Conservation (phyloP, 1,284 basidiomycete genomes). For the Rhodofomes roseus region DNA sequence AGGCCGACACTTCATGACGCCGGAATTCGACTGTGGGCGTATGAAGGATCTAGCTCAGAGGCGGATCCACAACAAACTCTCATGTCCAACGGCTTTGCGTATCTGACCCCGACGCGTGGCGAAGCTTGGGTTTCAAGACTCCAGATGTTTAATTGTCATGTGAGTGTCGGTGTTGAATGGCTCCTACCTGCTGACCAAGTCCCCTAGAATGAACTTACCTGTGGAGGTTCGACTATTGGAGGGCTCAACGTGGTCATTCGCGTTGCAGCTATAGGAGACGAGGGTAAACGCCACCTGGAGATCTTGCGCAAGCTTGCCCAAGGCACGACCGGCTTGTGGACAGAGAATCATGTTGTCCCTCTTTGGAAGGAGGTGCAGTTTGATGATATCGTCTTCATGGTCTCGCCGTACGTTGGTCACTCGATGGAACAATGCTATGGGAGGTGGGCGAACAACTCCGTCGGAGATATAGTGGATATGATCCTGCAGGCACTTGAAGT, state of each 20-base stretch:
- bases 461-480: background rate
- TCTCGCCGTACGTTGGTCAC: background rate
- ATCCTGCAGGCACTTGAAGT: background rate
- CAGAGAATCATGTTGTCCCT: background rate
- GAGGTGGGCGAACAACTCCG: background rate
- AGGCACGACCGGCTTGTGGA: background rate
- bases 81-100: background rate
- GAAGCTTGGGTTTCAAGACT: background rate
- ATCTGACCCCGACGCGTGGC: background rate
- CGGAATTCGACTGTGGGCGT: background rate
- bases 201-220: background rate
- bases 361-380: background rate
- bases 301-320: background rate
- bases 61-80: background rate
- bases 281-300: background rate
- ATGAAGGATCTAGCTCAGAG: background rate
- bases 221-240: background rate
- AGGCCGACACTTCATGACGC: background rate
- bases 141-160: background rate
- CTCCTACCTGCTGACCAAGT: background rate
- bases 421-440: background rate
- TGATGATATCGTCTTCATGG: background rate
- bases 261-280: background rate
- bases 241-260: background rate
- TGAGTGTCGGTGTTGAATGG: background rate